phyloP scores from a whole-genome alignment of 306 rosid species.

The Erythrophleum fordii region DNA sequence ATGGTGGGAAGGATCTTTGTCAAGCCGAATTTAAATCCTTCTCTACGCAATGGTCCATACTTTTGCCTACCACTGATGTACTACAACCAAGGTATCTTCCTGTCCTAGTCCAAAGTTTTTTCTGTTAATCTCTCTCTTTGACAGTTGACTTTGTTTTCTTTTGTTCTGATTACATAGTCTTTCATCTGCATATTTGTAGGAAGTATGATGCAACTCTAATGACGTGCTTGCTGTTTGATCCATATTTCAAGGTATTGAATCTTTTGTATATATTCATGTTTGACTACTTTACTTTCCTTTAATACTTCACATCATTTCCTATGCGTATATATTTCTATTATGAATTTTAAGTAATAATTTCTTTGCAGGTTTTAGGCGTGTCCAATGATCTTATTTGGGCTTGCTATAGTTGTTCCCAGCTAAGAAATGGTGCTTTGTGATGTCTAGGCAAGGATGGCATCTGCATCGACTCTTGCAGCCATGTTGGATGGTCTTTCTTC shows the following conservation, averaged over 20 bases:
- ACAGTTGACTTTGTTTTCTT: slow-evolving; percentile 20
- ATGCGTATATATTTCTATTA: slow-evolving; percentile 9
- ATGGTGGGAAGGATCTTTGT: slow-evolving; percentile 80
- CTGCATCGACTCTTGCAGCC: slow-evolving; percentile 73
- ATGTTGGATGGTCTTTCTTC: slow-evolving; percentile 88
- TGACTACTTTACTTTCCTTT: slow-evolving; percentile 7
- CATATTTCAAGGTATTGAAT: slow-evolving; percentile 74
- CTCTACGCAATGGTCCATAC: slow-evolving; percentile 85
- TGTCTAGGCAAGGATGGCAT: slow-evolving; percentile 72
- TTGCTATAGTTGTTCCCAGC: slow-evolving; percentile 22
- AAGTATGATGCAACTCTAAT: slow-evolving; percentile 83
- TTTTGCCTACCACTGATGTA: slow-evolving; percentile 85
- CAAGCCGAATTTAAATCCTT: slow-evolving; percentile 86
- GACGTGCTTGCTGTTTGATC: slow-evolving; percentile 91
- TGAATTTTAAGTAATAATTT: slow-evolving; percentile 9
- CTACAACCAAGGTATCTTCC: slow-evolving; percentile 71
- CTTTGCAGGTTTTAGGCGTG: background rate
- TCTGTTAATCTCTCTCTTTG: slow-evolving; percentile 25
- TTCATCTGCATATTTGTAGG: slow-evolving; percentile 54
- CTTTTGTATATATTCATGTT: slow-evolving; percentile 33
- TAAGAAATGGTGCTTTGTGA: slow-evolving; percentile 43
- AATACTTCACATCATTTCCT: slow-evolving; percentile 2
- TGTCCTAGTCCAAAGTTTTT: slow-evolving; percentile 1
- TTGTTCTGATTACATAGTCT: slow-evolving; percentile 30
- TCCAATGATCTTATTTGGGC: slow-evolving; percentile 3